Evolutionary conservation across 2,329 filamentous ascomycete genomes (phyloP).

Genomic region (Neocucurbitaria cava): DNA sequence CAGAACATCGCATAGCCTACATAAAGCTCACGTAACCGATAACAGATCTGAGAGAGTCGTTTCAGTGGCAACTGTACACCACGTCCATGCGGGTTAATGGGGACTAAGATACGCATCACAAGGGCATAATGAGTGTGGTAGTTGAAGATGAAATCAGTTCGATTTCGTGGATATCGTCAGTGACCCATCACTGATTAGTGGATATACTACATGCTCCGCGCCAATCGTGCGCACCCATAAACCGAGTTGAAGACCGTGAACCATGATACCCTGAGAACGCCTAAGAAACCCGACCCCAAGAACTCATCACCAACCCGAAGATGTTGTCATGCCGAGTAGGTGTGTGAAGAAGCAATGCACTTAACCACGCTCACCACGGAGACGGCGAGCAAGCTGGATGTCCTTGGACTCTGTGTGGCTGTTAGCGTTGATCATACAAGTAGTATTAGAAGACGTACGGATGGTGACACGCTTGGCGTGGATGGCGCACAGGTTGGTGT

Average conservation of each 20-base stretch:
- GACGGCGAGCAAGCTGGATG: constrained; percentile 81
- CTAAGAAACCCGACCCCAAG: constrained; percentile 36
- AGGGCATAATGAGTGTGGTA: background rate
- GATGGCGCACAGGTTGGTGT: constrained; percentile 98
- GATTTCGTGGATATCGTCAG: constrained; percentile 45
- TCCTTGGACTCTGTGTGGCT: constrained; percentile 82
- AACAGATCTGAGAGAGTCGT: no score
- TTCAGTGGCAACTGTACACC: no score
- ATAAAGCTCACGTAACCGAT: background rate
- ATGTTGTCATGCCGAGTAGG: constrained; percentile 33
- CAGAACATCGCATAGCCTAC: background rate
- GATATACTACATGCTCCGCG: constrained; percentile 50
- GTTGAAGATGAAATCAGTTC: constrained; percentile 38
- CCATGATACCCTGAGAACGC: constrained; percentile 47
- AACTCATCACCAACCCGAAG: constrained; percentile 32
- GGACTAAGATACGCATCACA: no score
- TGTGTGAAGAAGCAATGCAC: constrained; percentile 27
- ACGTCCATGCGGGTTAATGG: background rate
- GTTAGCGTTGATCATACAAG: constrained; percentile 25
- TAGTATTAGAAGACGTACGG: constrained; percentile 37
- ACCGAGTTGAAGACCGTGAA: constrained; percentile 46
- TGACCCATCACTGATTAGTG: constrained; percentile 45
- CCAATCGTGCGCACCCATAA: constrained; percentile 45
- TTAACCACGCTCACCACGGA: constrained; percentile 63
- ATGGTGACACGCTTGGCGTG: constrained; percentile 98